A percentile compares a stretch with the other conserved stretches of the same genome.
Conservation (phyloP, 2,329 filamentous ascomycete species). For the Aspergillus fischeri region DNA sequence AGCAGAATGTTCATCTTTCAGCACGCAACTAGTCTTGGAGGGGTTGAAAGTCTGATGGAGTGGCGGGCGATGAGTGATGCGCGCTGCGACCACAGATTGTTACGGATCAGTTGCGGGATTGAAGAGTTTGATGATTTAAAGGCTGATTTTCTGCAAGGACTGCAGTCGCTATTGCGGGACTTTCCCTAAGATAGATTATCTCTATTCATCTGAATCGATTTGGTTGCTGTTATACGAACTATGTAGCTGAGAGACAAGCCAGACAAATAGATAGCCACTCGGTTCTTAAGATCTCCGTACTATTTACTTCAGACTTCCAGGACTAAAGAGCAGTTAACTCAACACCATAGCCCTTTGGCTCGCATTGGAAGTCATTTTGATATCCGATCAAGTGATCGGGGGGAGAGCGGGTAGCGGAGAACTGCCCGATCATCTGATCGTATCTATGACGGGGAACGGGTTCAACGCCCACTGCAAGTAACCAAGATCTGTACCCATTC, state of each 20-base stretch:
- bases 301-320: too few relatives aligned
- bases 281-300: neutral
- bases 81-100: slow-evolving; percentile 64
- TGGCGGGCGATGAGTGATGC: slow-evolving; percentile 86
- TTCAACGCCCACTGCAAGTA: neutral
- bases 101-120: slow-evolving; percentile 80
- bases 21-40: slow-evolving; percentile 89
- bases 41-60: slow-evolving; percentile 93
- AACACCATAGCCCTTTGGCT: too few relatives aligned
- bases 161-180: slow-evolving; percentile 37
- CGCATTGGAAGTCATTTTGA: neutral
- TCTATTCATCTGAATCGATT: neutral
- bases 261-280: neutral
- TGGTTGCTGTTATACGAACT: neutral
- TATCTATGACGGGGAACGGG: neutral
- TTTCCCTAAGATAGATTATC: neutral
- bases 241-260: neutral
- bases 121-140: slow-evolving; percentile 78
- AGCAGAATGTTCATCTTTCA: slow-evolving; percentile 78
- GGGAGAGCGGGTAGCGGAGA: neutral
- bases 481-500: too few relatives aligned
- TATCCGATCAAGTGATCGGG: neutral
- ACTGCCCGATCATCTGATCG: neutral
- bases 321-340: too few relatives aligned
- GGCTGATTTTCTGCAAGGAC: slow-evolving; percentile 66